A percentile compares a stretch with the other conserved stretches of the same genome.
Evolutionary conservation across 2,329 filamentous ascomycete species (phyloP).

Genomic region (Catunica adiposa): DNA sequence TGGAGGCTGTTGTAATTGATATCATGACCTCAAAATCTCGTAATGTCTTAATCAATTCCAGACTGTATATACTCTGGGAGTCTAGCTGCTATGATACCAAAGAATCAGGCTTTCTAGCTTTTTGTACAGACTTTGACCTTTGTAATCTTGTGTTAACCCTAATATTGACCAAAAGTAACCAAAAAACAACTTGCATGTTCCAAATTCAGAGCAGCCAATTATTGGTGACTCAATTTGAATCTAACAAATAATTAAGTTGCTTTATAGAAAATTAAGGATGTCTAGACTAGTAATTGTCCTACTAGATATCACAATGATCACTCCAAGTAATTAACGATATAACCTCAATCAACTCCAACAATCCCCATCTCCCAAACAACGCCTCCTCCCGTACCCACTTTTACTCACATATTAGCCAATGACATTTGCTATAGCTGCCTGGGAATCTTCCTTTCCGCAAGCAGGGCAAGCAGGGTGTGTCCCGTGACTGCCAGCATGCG

Average conservation of each 20-base stretch:
- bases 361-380: background rate
- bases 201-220: too few relatives aligned
- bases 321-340: background rate
- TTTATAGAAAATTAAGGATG: too few relatives aligned
- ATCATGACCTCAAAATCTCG: background rate
- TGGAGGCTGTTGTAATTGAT: background rate
- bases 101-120: too few relatives aligned
- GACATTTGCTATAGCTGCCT: background rate
- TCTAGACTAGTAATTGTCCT: too few relatives aligned
- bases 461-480: too few relatives aligned
- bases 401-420: background rate
- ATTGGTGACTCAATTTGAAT: too few relatives aligned
- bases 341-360: background rate
- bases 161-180: background rate
- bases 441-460: background rate
- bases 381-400: background rate
- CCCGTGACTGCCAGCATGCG: background rate
- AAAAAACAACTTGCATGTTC: too few relatives aligned
- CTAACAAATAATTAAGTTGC: too few relatives aligned
- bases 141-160: background rate
- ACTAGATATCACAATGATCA: too few relatives aligned
- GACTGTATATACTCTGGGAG: too few relatives aligned
- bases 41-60: background rate
- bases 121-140: background rate
- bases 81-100: too few relatives aligned